Percentiles rank a stretch among this genome's conserved stretches.
Conservation (phyloP, 371 early-diverging fungal species). For the Basidiobolus meristosporus region DNA sequence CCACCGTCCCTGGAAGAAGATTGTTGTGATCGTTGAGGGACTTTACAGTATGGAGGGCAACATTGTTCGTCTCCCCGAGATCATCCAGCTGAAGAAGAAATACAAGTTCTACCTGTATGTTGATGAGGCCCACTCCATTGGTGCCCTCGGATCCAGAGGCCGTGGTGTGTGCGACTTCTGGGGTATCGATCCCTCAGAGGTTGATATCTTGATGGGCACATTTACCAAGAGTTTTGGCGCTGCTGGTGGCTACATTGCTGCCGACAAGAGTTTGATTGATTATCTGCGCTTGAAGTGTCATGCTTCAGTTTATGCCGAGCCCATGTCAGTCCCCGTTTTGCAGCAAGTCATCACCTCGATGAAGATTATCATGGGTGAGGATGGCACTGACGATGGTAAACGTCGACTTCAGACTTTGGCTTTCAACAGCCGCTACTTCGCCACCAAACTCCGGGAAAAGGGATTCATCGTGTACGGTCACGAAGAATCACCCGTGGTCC, state of each 20-base stretch:
- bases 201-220: conserved; percentile 99
- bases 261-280: conserved; percentile 57
- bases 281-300: conserved; percentile 67
- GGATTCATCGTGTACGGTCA: conserved; percentile 95
- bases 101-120: no score
- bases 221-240: conserved; percentile 99
- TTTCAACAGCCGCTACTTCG: conserved; percentile 78
- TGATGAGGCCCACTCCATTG: conserved; percentile 99
- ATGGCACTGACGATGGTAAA: conserved; percentile 62
- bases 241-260: conserved; percentile 95
- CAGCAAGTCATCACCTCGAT: conserved; percentile 83
- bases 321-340: conserved; percentile 77
- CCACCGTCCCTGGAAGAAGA: conserved; percentile 98
- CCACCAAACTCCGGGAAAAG: conserved; percentile 56
- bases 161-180: conserved; percentile 96
- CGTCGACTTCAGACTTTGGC: conserved; percentile 66
- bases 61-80: conserved; percentile 74
- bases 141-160: conserved; percentile 87
- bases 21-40: conserved; percentile 96
- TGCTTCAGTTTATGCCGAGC: conserved; percentile 82
- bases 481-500: conserved; percentile 91
- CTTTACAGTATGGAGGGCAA: conserved; percentile 99
- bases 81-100: conserved; percentile 82
- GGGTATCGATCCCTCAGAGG: conserved; percentile 70
- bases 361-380: conserved; percentile 81